Base-by-base conservation (phyloP, 805 yeast genomes). In the Yarrowia sp. region DNA sequence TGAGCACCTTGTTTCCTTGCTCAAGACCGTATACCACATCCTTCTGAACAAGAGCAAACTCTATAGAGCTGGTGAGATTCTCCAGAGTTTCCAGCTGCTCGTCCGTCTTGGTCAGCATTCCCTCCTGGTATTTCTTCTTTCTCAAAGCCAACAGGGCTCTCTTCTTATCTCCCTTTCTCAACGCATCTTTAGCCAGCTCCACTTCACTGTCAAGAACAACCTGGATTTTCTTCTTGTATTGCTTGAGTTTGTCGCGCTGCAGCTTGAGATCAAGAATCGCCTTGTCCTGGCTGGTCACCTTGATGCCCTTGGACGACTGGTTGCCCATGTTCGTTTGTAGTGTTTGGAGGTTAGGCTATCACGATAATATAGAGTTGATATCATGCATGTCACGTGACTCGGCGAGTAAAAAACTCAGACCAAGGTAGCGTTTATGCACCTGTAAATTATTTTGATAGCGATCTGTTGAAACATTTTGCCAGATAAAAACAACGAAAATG, bases 211-310 rank as follows among this genome's bases (percentile, higher is more conserved):
- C 82, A 16, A 91, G 84, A 4, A 91, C 84, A 0, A 79, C 77
- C 38, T 81, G 80, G 45, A 93, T 84, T 70, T 86, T 85, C 56
- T 80, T 80, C 73, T 87, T 90, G 72, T 92, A 90, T 77, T 89
- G 90, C 72, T 85, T 85, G 26, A 95, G 82, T 71, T 88, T 89
- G 78, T 95, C 99, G 70, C 97, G 82, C 73, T 96, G 98, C 46
- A 90, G 81, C 76, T 95, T 95, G 73, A 95, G 82, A 75, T 93
- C 95, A 72, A 92, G 82, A 11, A 95, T 85, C 0, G 98, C 97
- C 74, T 82, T 85, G 75, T 95, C 99, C 73, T 92, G 93, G 45
- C 88, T 83, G 8, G 97, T 91, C 19, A 94, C 87, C 75, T 86
- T 87, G 43, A 75, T 36, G 8, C 55, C 73, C 70, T 75, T 71